phyloP scores from a whole-genome alignment of 2,329 filamentous ascomycete species.

The Apiospora kogelbergensis region DNA sequence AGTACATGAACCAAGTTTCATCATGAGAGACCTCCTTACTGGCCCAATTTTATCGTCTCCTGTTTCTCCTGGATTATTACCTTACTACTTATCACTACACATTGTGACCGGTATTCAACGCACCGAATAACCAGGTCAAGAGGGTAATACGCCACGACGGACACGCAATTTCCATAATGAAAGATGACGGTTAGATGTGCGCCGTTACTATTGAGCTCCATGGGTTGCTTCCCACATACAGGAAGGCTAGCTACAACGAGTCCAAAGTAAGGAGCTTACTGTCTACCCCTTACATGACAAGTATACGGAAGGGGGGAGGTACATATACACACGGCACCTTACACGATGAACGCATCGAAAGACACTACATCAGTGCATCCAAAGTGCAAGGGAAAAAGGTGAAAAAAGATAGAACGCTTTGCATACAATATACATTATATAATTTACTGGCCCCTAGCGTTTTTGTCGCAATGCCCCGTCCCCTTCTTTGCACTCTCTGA shows the following conservation, averaged over 20 bases:
- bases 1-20: not conserved
- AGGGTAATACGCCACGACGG: too few relatives aligned
- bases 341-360: not conserved
- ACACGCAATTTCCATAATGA: too few relatives aligned
- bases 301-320: too few relatives aligned
- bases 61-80: not conserved
- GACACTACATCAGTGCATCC: not conserved
- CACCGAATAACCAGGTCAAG: too few relatives aligned
- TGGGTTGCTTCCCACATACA: too few relatives aligned
- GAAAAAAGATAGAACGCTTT: not conserved
- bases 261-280: too few relatives aligned
- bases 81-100: not conserved
- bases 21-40: not conserved
- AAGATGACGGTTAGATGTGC: too few relatives aligned
- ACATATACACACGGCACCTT: not conserved
- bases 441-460: too few relatives aligned
- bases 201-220: too few relatives aligned
- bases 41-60: not conserved
- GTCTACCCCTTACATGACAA: too few relatives aligned
- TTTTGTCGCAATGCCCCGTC: not conserved
- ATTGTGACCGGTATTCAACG: not conserved
- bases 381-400: not conserved
- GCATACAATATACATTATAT: not conserved
- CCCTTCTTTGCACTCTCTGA: not conserved
- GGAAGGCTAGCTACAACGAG: too few relatives aligned